Base-by-base conservation (phyloP, 768 basidiomycete species). In the Pleurotus djamor region DNA sequence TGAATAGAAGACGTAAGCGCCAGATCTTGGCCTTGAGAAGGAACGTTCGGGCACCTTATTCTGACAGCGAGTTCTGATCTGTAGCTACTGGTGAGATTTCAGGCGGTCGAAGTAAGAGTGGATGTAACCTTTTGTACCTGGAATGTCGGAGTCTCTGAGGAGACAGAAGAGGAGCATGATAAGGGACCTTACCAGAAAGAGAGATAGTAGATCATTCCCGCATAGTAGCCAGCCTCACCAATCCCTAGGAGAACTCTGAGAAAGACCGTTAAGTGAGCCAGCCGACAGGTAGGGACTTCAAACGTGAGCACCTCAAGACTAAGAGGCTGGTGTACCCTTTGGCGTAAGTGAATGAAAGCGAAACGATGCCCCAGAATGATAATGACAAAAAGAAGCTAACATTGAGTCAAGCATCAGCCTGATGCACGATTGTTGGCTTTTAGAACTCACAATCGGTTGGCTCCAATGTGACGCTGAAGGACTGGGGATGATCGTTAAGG, bases 161-260 rank as follows among this genome's bases (percentile, higher is more conserved):
- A 44, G 10, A 4, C 16, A 13, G 13, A 8, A 57, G 17, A 49
- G 32, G 5, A 58, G 28, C 34, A 35, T 28, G 21, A 28, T 28
- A 28, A 28, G 3, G 21, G 21, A 5, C 33, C 45, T 5, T 82
- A 83, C 83, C 83, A 85, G 67, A 85, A 85, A 0, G 83, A 84
- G 32, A 84, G 67, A 63, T 85, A 85, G 60, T 85, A 85, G 4
- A 85, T 83, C 79, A 84, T 81, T 5, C 83, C 83, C 0, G 83
- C 82, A 59, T 84, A 84, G 60, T 79, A 85, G 1, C 83, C 83
- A 0, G 83, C 83, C 64, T 85, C 83, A 9, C 83, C 83, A n/a
- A 85, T 83, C 6, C 83, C 83, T 64, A 84, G 70, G 4, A 84
- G 67, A 2, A 85, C 79, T n/a, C 83, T 83, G 61, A 4, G n/a